A percentile compares a stretch with the other conserved stretches of the same genome.
These are phyloP conservation scores for Liriodendron chinense DNA, from an alignment of 164 flowering plant genomes.

Conservation along the genomic window DNA sequence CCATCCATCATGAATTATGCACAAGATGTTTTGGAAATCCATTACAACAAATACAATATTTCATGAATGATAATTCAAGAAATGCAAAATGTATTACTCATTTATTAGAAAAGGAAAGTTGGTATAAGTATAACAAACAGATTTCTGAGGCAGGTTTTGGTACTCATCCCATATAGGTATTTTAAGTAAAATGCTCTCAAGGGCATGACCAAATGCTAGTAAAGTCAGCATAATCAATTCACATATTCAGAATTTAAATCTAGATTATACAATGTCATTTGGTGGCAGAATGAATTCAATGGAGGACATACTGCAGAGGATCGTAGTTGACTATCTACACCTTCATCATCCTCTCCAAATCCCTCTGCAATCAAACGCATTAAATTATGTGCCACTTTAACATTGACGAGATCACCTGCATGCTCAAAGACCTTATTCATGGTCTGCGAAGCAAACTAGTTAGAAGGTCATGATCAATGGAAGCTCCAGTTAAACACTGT, in stretches of 20 bases:
- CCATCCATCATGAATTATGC: too few relatives aligned
- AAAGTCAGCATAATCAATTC: neutral
- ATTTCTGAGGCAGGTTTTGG: neutral
- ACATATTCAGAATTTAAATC: neutral
- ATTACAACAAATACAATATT: too few relatives aligned
- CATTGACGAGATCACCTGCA: constrained; percentile 92
- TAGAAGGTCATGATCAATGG: neutral
- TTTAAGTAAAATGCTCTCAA: neutral
- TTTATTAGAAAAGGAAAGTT: too few relatives aligned
- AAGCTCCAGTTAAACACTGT: neutral
- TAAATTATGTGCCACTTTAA: constrained; percentile 89
- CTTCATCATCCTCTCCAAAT: constrained; percentile 91
- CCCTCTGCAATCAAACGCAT: constrained; percentile 99
- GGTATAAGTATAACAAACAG: neutral
- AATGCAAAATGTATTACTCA: too few relatives aligned
- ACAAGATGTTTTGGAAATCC: too few relatives aligned
- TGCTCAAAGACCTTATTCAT: constrained; percentile 99
- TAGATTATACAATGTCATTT: neutral
- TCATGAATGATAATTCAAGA: too few relatives aligned
- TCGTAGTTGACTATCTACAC: constrained; percentile 84
- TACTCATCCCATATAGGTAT: neutral
- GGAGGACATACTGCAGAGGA: constrained; percentile 85
- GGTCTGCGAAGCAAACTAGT: constrained; percentile 52
- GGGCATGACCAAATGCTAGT: neutral
- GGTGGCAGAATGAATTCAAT: constrained; percentile 2